A percentile compares a stretch with the other conserved stretches of the same genome.
phyloP scores from a whole-genome alignment of 164 flowering plant genomes.

The Stephania yunnanensis region DNA sequence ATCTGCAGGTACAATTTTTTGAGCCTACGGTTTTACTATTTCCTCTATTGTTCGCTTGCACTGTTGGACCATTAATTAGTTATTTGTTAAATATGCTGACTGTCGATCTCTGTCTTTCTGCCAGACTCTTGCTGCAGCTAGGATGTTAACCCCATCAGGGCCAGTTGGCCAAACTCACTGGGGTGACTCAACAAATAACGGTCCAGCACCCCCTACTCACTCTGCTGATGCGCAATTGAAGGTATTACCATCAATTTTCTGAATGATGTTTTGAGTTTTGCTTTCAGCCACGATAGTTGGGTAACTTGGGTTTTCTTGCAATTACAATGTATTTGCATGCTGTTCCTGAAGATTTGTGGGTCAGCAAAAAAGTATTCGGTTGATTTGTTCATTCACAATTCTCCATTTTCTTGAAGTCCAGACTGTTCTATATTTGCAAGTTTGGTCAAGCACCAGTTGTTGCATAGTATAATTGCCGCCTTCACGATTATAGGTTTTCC shows the following conservation, averaged over 20 bases:
- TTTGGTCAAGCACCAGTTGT: no score
- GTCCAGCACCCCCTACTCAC: conserved; percentile 71
- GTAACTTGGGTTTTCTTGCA: background rate
- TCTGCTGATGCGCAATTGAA: conserved; percentile 94
- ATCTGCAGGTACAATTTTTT: conserved; percentile 70
- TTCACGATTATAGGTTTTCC: no score
- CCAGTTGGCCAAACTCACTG: conserved; percentile 91
- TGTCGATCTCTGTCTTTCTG: background rate
- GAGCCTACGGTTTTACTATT: background rate
- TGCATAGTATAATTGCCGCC: no score
- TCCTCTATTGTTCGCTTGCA: background rate
- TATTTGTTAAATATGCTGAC: background rate
- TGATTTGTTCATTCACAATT: no score
- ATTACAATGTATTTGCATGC: background rate
- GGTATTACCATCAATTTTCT: conserved; percentile 28
- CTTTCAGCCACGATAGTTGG: background rate
- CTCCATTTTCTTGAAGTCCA: no score
- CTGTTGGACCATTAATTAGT: no score
- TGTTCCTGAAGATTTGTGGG: no score
- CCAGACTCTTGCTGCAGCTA: conserved; percentile 98
- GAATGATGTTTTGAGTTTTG: no score
- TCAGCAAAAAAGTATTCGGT: no score
- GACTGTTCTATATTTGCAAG: no score
- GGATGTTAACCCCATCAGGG: conserved; percentile 91
- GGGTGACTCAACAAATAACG: conserved; percentile 82